A percentile compares a stretch with the other conserved stretches of the same genome.
Conservation (phyloP, 495 filamentous ascomycete species). For the Alectoria sarmentosa region DNA sequence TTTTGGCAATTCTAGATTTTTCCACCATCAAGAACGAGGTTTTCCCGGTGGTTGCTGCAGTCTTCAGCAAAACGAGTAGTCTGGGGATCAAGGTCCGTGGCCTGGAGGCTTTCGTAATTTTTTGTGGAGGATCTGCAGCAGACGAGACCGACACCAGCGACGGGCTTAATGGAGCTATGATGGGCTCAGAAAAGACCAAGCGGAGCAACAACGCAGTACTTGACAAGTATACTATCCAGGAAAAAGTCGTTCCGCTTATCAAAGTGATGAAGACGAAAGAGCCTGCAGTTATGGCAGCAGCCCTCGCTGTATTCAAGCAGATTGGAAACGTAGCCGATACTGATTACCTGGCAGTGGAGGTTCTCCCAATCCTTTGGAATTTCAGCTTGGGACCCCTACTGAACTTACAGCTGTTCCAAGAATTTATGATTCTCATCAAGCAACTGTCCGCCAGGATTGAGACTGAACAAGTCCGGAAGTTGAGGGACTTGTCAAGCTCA, state of each 20-base stretch:
- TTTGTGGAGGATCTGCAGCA: slow-evolving; percentile 64
- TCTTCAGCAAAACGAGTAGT: slow-evolving; percentile 88
- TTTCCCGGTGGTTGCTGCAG: slow-evolving; percentile 80
- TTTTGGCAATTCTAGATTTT: slow-evolving; percentile 83
- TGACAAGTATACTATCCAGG: slow-evolving; percentile 96
- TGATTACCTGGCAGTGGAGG: slow-evolving; percentile 90
- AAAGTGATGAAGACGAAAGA: slow-evolving; percentile 96
- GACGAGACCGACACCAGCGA: slow-evolving; percentile 46
- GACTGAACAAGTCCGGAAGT: slow-evolving; percentile 76
- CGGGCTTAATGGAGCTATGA: slow-evolving; percentile 61
- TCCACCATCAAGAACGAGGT: slow-evolving; percentile 93
- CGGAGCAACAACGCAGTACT: slow-evolving; percentile 64
- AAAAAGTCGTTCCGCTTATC: slow-evolving; percentile 86
- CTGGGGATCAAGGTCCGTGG: slow-evolving; percentile 90
- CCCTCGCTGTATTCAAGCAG: slow-evolving; percentile 72
- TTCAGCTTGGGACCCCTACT: slow-evolving; percentile 89
- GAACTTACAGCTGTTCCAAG: slow-evolving; percentile 77
- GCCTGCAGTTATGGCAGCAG: slow-evolving; percentile 94
- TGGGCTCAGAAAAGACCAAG: slow-evolving; percentile 43
- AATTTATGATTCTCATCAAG: slow-evolving; percentile 83
- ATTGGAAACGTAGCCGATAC: slow-evolving; percentile 76
- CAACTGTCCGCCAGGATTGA: slow-evolving; percentile 72
- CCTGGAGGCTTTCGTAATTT: slow-evolving; percentile 77
- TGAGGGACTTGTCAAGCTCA: slow-evolving; percentile 63
- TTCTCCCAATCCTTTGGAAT: slow-evolving; percentile 81